Base-by-base conservation (phyloP, 2,329 filamentous ascomycete species). In the Microsporum audouinii region DNA sequence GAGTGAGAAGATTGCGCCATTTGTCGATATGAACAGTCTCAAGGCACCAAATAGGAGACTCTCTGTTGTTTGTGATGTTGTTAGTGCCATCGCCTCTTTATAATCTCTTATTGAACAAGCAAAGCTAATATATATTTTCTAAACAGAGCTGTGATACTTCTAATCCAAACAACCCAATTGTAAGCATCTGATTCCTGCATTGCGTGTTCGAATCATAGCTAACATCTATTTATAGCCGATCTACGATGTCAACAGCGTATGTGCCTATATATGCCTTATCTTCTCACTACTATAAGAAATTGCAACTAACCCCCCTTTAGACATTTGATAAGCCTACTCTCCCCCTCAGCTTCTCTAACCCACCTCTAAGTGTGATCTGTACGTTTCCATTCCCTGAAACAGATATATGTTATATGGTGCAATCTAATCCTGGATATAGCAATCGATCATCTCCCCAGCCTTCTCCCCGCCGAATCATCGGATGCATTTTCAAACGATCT, bases 241-340 rank as follows among this genome's bases (percentile, higher is more conserved):
- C 71, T 96, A 95, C 79, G 80, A 81, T 66, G 84, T 88, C 71
- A 88, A 89, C 74, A 96, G 88, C 56, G 65, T 66, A 65, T 51
- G 65, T 58, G 10, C 23, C 10, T 38, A 41, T 31, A 17, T 8
- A n/a, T 27, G 8, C 27, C 47, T 10, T 27, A 17, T 53, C 45
- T 38, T 57, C 12, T 17, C 17, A 23, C 38, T 39, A 39, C 14
- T 2, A 47, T 17, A 17, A 34, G 49, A 14, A 12, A 47, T 56
- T 63, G 33, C 33, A 33, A 63, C 56, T 14, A 60, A 27, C 27
- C 17, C 14, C 10, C 6, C 12, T 39, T 10, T 33, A 66, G 65
- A 94, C 90, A 27, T 96, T 96, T 71, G 84, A 85, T 71, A 85
- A 88, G 71, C 92, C 91, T n/a, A 96, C 90, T 0, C 86, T 95